These are phyloP conservation scores for Lobosporangium transversale DNA, from an alignment of 192 early-diverging fungal genomes.

Conservation along the genomic window DNA sequence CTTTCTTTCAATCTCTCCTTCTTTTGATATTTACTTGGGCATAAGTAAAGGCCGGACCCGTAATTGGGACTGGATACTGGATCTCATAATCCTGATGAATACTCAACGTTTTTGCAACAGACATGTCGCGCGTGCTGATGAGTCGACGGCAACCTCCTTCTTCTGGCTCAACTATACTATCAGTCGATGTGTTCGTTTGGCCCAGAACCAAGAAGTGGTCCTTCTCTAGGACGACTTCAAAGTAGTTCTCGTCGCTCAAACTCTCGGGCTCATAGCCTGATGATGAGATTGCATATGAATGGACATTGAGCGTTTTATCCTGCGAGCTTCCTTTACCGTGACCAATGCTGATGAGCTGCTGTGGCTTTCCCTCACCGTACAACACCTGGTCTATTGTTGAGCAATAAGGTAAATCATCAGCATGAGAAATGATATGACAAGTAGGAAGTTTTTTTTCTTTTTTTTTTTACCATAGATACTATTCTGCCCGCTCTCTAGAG, in stretches of 20 bases:
- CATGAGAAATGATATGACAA: too few relatives aligned
- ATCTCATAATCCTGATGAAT: slow-evolving; percentile 36
- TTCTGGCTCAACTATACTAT: neutral
- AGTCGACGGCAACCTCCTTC: slow-evolving; percentile 2
- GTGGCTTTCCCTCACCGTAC: slow-evolving; percentile 27
- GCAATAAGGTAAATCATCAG: too few relatives aligned
- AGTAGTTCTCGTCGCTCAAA: slow-evolving; percentile 12
- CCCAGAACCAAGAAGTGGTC: slow-evolving; percentile 26
- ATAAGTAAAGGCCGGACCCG: slow-evolving; percentile 11
- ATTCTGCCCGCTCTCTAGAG: slow-evolving; percentile 8
- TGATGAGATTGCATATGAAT: slow-evolving; percentile 14
- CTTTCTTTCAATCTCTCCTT: too few relatives aligned
- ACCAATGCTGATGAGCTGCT: slow-evolving; percentile 19
- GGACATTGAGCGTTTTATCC: slow-evolving; percentile 3
- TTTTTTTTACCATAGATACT: slow-evolving; percentile 5
- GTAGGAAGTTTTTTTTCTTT: too few relatives aligned
- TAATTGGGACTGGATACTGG: slow-evolving; percentile 8
- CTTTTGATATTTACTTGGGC: slow-evolving; percentile 11
- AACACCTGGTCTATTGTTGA: slow-evolving; percentile 24
- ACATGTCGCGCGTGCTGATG: slow-evolving; percentile 27
- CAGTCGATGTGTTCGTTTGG: neutral
- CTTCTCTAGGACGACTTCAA: slow-evolving; percentile 13
- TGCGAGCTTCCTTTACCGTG: neutral
- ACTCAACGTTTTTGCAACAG: slow-evolving; percentile 7
- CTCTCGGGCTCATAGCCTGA: slow-evolving; percentile 9